A percentile compares a stretch with the other conserved stretches of the same genome.
Conservation (phyloP, 257 asterid genomes). For the Coffea eugenioides region DNA sequence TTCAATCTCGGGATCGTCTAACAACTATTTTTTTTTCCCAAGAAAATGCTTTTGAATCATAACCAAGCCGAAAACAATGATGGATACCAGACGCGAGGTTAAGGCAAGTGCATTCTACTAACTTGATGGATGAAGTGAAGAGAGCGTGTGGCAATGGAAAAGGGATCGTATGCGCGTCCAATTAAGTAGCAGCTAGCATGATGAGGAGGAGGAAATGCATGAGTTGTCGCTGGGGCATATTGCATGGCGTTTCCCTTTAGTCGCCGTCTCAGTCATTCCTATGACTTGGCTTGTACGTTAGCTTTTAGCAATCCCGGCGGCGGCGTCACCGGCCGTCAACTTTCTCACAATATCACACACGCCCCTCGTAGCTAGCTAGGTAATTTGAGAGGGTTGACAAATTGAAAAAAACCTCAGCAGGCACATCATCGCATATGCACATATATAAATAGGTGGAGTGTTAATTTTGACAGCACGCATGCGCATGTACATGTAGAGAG, state of each 20-base stretch:
- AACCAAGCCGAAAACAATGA: neutral
- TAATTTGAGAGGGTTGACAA: constrained; percentile 27
- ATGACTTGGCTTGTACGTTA: constrained; percentile 49
- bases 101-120: neutral
- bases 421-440: no score
- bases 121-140: no score
- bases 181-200: no score
- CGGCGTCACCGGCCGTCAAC: constrained; percentile 94
- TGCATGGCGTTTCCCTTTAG: neutral
- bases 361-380: neutral
- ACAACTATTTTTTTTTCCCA: neutral
- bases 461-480: neutral
- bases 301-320: constrained; percentile 71
- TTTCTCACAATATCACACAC: constrained; percentile 28
- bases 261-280: constrained; percentile 3
- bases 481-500: neutral
- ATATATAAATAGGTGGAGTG: no score
- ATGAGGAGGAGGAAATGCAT: neutral
- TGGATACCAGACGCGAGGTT: neutral
- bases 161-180: no score
- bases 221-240: neutral
- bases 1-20: constrained; percentile 7
- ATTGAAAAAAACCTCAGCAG: neutral
- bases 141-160: no score
- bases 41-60: neutral